phyloP scores from a whole-genome alignment of 2,329 filamentous ascomycete species.

The Hymenoscyphus linearis region DNA sequence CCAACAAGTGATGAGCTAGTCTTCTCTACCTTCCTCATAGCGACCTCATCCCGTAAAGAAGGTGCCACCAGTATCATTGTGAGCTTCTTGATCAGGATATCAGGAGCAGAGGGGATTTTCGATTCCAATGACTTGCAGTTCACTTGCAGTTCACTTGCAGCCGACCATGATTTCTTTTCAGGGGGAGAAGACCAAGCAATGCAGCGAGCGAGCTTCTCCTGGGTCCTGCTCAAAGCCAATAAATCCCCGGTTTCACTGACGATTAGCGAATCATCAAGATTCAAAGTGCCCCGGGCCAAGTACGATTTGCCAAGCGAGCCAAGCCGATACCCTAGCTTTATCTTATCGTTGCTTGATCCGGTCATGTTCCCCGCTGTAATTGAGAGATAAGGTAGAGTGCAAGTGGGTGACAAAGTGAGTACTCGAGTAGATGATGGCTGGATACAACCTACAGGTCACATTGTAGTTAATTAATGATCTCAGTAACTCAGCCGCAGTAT shows the following conservation, averaged over 20 bases:
- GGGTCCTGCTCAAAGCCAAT: conserved; percentile 3
- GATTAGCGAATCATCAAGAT: not conserved
- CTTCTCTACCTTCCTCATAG: conserved; percentile 1
- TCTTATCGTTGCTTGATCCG: not conserved
- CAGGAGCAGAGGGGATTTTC: not conserved
- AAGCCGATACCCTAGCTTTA: not conserved
- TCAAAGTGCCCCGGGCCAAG: not conserved
- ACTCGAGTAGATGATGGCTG: too few relatives aligned
- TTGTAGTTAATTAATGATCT: too few relatives aligned
- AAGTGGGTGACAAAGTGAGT: not conserved
- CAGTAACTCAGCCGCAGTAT: too few relatives aligned
- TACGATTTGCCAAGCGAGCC: not conserved
- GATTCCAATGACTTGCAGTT: not conserved
- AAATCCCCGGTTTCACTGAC: not conserved
- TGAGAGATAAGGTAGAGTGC: not conserved
- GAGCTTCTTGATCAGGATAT: conserved; percentile 3
- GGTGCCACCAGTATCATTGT: not conserved
- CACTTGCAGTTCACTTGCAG: not conserved
- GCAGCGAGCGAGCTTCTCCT: too few relatives aligned
- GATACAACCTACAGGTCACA: too few relatives aligned
- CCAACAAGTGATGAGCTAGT: not conserved
- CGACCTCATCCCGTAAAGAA: not conserved
- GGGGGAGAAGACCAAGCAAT: not conserved
- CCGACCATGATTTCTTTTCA: not conserved
- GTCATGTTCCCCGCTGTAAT: not conserved